Base-by-base conservation (phyloP, 208 protist genomes). In the Crithidia thermophila region DNA sequence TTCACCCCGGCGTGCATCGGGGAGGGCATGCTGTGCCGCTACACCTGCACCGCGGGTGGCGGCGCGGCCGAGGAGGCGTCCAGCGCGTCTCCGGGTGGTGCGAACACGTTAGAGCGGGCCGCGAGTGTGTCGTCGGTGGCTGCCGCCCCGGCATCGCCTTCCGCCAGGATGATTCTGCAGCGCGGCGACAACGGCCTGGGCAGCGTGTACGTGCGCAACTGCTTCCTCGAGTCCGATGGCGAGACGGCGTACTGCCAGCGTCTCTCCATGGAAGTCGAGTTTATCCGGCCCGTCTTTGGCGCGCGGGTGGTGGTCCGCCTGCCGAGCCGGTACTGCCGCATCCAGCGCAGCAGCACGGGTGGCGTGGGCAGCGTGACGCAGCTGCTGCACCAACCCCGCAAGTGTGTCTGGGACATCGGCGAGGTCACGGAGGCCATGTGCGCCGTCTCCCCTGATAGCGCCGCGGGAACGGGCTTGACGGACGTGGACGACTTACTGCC, bases 351-450 rank as follows among this genome's bases (percentile, higher is more conserved):
- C 27, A 57, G 75, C 72, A 86, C 79, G 11, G 62, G 78, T 25
- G 77, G 84, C 10, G 59, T 93, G 8, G 87, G 75, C 51, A 68
- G 56, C 23, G 68, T 77, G 4, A 57, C 50, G 2, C 72, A 77
- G 50, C 58, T 71, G 20, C 33, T 67, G 42, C 55, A 77, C 20
- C 63, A 64, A 64, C 75, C 82, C 33, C 85, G 82, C 36, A 79
- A 86, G 60, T 71, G 78, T 30, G 58, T 80, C 9, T 91, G 82
- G 85, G 77, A 87, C 28, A 78, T 88, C 37, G 73, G 79, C 9
- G 63, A 57, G 13, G 72, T 91, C 5, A 51, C 69, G 2, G 79
- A 81, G 47, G 72, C 66, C 37, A 67, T 67, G 63, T 72, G 68
- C 45, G 39, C 49, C 6, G 50, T 75, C 8, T 37, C 51, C 4